Evolutionary conservation across 441 rosid genomes (phyloP).

Genomic region (Gossypium aridum): DNA sequence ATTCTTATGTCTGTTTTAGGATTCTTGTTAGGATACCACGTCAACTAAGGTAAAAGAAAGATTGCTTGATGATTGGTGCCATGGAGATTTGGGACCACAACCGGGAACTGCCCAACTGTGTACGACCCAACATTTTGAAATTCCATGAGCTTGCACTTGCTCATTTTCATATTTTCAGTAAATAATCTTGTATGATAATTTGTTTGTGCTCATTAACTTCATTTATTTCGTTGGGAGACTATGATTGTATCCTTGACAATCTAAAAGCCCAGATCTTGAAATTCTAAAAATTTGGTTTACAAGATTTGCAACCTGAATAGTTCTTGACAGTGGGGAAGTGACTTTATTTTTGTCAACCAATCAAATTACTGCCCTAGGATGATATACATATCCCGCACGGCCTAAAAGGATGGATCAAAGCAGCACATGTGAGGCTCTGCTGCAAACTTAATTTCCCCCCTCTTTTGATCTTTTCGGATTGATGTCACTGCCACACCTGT

Average conservation of each 20-base stretch:
- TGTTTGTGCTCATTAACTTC: background rate
- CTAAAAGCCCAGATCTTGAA: background rate
- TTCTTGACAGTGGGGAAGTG: background rate
- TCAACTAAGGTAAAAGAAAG: background rate
- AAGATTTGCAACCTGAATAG: background rate
- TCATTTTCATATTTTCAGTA: background rate
- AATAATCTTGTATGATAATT: background rate
- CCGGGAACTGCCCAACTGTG: background rate
- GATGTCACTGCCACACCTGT: background rate
- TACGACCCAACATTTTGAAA: background rate
- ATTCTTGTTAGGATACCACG: too few species aligned
- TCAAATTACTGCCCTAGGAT: background rate
- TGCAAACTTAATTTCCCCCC: background rate
- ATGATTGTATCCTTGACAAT: background rate
- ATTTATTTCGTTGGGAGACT: background rate
- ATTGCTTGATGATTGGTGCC: background rate
- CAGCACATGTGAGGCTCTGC: background rate
- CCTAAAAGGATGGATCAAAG: slow-evolving; percentile 4
- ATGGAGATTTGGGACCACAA: slow-evolving; percentile 2
- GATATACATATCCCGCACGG: background rate
- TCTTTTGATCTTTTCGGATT: background rate
- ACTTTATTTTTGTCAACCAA: background rate
- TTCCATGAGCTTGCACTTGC: background rate
- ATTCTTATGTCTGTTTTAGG: too few species aligned
- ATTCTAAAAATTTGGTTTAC: background rate